Conservation (phyloP, 768 basidiomycete genomes). For the Rhodotorula sphaerocarpa region DNA sequence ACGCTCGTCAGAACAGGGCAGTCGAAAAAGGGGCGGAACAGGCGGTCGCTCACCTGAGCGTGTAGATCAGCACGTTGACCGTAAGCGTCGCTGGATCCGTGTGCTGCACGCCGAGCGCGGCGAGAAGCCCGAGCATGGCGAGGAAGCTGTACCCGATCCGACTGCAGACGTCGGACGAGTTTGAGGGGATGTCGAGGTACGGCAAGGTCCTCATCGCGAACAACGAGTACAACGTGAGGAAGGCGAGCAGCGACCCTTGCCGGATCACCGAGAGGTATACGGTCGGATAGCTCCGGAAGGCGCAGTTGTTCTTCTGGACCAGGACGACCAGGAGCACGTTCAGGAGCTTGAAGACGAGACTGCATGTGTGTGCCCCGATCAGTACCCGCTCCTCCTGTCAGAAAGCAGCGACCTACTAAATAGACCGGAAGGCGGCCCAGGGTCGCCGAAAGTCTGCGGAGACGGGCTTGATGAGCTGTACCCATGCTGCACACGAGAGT, state of each 20-base stretch:
- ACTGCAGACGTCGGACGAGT: constrained; percentile 52
- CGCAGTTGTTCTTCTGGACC: constrained; percentile 61
- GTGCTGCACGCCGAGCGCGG: constrained; percentile 55
- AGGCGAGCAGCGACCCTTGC: constrained; percentile 55
- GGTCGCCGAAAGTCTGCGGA: constrained; percentile 57
- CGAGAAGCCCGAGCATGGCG: constrained; percentile 56
- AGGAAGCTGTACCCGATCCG: constrained; percentile 63
- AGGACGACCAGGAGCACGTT: constrained; percentile 60
- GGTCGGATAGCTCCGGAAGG: constrained; percentile 56
- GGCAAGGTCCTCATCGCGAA: constrained; percentile 36
- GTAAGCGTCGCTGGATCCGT: constrained; percentile 56
- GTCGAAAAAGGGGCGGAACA: background rate
- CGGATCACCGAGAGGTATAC: constrained; percentile 53
- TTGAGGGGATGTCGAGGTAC: constrained; percentile 27
- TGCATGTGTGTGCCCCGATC: no score
- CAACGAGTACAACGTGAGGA: constrained; percentile 56
- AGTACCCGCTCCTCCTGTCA: no score
- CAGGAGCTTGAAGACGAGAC: constrained; percentile 54
- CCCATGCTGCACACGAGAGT: accelerated
- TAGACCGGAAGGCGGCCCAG: constrained; percentile 51
- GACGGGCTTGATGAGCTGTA: background rate
- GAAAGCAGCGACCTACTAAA: constrained; percentile 24
- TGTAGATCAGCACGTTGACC: constrained; percentile 55
- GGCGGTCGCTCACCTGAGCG: constrained; percentile 51
- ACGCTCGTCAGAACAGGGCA: constrained; percentile 19